phyloP scores from a whole-genome alignment of 2,329 filamentous ascomycete genomes.

The Karstenula rhodostoma region DNA sequence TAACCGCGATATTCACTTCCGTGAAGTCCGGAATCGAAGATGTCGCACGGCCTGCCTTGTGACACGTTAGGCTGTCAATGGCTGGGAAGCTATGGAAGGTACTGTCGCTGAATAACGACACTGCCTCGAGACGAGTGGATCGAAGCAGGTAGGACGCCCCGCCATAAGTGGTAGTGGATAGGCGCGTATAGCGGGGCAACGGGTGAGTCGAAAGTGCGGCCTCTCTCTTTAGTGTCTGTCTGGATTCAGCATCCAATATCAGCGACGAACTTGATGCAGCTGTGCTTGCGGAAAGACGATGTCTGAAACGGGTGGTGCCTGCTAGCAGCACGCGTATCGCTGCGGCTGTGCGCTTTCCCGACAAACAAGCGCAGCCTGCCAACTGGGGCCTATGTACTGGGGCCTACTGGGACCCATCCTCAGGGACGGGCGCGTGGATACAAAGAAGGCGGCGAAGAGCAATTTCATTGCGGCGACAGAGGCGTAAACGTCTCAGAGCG shows the following conservation, averaged over 20 bases:
- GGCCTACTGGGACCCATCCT: constrained; percentile 6
- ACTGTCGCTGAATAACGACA: background rate
- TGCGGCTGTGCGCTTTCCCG: constrained; percentile 10
- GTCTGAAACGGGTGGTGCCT: constrained; percentile 14
- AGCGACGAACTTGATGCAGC: background rate
- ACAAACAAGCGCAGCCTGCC: constrained; percentile 11
- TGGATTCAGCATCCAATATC: constrained; percentile 4
- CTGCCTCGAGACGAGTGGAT: background rate
- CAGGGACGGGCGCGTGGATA: background rate
- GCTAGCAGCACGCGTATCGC: constrained; percentile 7
- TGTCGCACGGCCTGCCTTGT: background rate
- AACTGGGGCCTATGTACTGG: constrained; percentile 9
- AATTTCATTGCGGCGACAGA: constrained; percentile 1
- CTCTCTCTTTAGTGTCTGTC: background rate
- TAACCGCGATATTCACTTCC: background rate
- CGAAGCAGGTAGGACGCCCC: background rate
- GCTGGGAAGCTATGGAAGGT: background rate
- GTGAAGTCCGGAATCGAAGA: background rate
- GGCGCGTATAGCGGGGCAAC: background rate
- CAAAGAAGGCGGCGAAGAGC: constrained; percentile 4
- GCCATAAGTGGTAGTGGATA: background rate
- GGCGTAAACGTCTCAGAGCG: background rate
- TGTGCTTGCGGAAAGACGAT: background rate
- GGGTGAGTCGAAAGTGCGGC: background rate
- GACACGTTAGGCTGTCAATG: background rate